Conservation (phyloP, 805 yeast species). For the Yamadazyma ubonensis region DNA sequence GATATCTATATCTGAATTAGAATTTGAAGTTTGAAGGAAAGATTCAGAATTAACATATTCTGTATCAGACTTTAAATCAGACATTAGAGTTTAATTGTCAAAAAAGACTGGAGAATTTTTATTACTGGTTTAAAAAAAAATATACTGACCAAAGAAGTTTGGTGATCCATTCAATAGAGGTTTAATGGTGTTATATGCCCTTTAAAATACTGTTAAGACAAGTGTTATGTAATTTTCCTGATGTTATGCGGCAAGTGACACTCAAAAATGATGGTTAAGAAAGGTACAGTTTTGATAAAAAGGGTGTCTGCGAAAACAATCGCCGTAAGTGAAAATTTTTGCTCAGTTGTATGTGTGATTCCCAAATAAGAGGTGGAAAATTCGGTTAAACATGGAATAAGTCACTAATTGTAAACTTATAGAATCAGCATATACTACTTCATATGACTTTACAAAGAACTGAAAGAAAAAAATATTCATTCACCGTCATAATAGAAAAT, state of each 20-base stretch:
- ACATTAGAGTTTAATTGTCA: not conserved
- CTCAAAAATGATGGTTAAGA: too few species aligned
- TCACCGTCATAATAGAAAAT: not conserved
- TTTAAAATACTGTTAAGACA: too few species aligned
- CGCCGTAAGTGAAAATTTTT: not conserved
- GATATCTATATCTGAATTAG: not conserved
- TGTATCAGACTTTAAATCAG: not conserved
- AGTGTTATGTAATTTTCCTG: not conserved
- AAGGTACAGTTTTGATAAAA: not conserved
- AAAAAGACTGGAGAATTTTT: not conserved
- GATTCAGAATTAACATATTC: not conserved
- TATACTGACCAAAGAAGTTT: slow-evolving; percentile 2
- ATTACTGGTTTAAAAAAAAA: not conserved
- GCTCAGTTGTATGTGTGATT: not conserved
- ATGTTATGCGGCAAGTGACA: not conserved
- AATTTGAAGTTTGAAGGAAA: not conserved
- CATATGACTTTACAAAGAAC: too few species aligned
- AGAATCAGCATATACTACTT: too few species aligned
- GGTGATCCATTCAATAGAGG: too few species aligned
- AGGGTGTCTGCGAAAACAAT: not conserved
- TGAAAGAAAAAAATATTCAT: not conserved
- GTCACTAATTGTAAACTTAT: too few species aligned
- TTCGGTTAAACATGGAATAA: not conserved
- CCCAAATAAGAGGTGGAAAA: too few species aligned
- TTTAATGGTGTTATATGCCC: too few species aligned